Percentiles rank a stretch among this genome's conserved stretches.
phyloP scores from a whole-genome alignment of 2,329 filamentous ascomycete species.

The Fusarium sp. region DNA sequence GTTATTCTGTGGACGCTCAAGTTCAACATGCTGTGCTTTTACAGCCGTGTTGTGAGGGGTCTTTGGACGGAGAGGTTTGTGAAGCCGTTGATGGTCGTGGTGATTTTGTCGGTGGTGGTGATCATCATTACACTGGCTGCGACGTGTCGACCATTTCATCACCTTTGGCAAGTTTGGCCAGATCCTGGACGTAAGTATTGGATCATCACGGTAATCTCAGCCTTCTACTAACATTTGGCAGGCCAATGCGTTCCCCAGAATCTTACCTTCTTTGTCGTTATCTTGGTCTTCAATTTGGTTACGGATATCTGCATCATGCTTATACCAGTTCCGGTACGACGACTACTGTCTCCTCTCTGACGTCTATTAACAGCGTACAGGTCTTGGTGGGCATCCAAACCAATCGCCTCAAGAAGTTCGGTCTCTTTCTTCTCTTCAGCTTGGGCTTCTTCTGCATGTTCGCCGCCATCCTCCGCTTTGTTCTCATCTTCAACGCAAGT shows the following conservation, averaged over 20 bases:
- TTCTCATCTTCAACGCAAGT: slow-evolving; percentile 44
- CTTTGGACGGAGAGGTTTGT: slow-evolving; percentile 49
- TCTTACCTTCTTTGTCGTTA: slow-evolving; percentile 42
- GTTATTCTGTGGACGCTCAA: slow-evolving; percentile 51
- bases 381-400: slow-evolving; percentile 43
- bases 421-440: slow-evolving; percentile 45
- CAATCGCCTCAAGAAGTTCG: slow-evolving; percentile 41
- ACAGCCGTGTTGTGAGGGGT: slow-evolving; percentile 46
- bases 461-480: slow-evolving; percentile 38
- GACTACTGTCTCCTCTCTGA: fast-evolving
- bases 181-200: slow-evolving; percentile 52
- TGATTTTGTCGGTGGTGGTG: slow-evolving; percentile 36
- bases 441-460: slow-evolving; percentile 47
- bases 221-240: no score
- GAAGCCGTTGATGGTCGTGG: slow-evolving; percentile 45
- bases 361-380: not conserved
- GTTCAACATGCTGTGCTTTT: slow-evolving; percentile 53
- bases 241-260: slow-evolving; percentile 47
- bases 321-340: slow-evolving; percentile 45
- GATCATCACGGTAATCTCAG: no score
- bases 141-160: slow-evolving; percentile 46
- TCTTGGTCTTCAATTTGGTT: slow-evolving; percentile 45
- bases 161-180: slow-evolving; percentile 48
- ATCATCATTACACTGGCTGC: slow-evolving; percentile 41
- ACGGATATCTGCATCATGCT: slow-evolving; percentile 48